Base-by-base conservation (phyloP, 768 basidiomycete species). In the Jaapia argillacea region DNA sequence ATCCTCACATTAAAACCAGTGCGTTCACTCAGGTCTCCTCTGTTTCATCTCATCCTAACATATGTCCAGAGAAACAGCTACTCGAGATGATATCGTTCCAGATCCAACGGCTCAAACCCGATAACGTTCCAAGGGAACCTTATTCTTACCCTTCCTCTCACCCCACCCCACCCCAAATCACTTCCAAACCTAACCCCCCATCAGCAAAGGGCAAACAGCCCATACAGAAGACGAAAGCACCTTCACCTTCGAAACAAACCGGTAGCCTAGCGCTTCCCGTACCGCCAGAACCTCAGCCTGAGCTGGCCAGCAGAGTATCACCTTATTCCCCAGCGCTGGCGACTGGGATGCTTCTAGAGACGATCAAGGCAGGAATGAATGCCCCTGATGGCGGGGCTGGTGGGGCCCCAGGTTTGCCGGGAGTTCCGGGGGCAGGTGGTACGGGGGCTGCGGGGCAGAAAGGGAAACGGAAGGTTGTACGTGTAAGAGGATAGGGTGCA, bases 361-460 rank as follows among this genome's bases (percentile, higher is more conserved):
- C 87, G 0, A 74, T 92, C 28, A 91, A 90, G 60, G 85, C 88
- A 0, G 89, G 88, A 1, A 80, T 91, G 77, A 86, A 72, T 52
- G 73, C 80, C 24, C 66, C 64, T 45, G 77, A 81, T 44, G 63
- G 55, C 2, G 54, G 58, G 12, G 71, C 71, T 41, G 13, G 13
- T 38, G 72, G 71, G 40, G 62, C 65, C 35, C 61, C 67, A 12
- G n/a, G n/a, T n/a, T n/a, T n/a, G n/a, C n/a, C n/a, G n/a, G n/a
- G n/a, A n/a, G n/a, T n/a, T n/a, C n/a, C n/a, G n/a, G n/a, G n/a
- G n/a, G n/a, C n/a, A n/a, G n/a, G n/a, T n/a, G n/a, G n/a, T n/a
- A 48, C 58, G 41, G 61, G 49, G 3, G 51, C 61, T 7, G 62
- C 56, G 7, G 54, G 57, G 2, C 71, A 77, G 57, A 87, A 87